phyloP scores from a whole-genome alignment of 2,329 filamentous ascomycete genomes.

The Monilinia fructicola region DNA sequence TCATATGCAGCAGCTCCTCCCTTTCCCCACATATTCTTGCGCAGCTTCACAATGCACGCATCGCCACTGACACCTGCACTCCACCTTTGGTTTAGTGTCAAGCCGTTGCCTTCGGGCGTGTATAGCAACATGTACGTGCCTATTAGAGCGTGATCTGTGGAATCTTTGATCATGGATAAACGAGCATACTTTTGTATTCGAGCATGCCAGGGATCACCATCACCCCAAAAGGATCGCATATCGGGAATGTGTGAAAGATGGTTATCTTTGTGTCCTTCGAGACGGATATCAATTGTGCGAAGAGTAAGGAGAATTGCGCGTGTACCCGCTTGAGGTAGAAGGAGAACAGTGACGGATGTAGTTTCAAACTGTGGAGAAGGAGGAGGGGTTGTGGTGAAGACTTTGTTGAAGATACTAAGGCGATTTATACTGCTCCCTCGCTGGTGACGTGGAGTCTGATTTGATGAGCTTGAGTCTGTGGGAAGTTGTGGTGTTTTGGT shows the following conservation, averaged over 20 bases:
- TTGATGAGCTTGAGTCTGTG: not conserved
- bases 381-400: constrained; percentile 14
- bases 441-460: not conserved
- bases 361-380: constrained; percentile 17
- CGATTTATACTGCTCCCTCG: constrained; percentile 3
- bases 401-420: constrained; percentile 16
- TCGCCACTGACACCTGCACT: constrained; percentile 20
- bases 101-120: constrained; percentile 14
- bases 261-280: constrained; percentile 18
- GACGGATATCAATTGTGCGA: constrained; percentile 23
- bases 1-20: constrained; percentile 20
- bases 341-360: constrained; percentile 10
- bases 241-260: constrained; percentile 22
- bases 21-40: constrained; percentile 19
- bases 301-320: constrained; percentile 13
- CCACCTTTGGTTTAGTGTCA: constrained; percentile 20
- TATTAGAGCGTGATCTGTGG: constrained; percentile 12
- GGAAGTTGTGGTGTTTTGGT: constrained; percentile 1
- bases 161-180: not conserved
- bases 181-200: constrained; percentile 18
- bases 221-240: constrained; percentile 24
- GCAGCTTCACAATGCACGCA: constrained; percentile 23
- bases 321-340: constrained; percentile 19
- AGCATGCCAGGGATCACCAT: constrained; percentile 20
- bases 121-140: constrained; percentile 23